Base-by-base conservation (phyloP, 768 basidiomycete genomes). In the Multifurca ochricompacta region DNA sequence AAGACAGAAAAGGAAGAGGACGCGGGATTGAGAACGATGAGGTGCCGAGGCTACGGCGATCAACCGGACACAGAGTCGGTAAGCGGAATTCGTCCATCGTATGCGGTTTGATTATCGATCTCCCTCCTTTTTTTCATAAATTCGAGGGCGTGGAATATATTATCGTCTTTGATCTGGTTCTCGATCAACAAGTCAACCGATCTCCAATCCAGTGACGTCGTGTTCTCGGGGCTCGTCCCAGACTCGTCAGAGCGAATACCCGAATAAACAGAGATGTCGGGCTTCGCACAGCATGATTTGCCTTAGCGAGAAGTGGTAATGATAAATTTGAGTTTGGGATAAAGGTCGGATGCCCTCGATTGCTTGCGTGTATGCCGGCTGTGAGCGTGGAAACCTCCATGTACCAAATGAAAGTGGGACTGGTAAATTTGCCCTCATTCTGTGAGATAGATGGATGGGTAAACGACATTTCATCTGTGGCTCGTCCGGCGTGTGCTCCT, bases 241-340 rank as follows among this genome's bases (percentile, higher is more conserved):
- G n/a, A n/a, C n/a, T n/a, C n/a, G 57, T 16, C 23, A 32, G 6
- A n/a, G n/a, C 3, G 16, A 51, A 9, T 23, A 31, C 25, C 25
- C 2, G 48, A 42, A 40, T 41, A 50, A n/a, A 50, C 34, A 16
- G 39, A 21, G 19, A 50, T 50, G 30, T 50, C 49, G 4, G 50
- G 50, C 19, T 43, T 51, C 18, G 35, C 11, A 19, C 3, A 27
- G 13, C 13, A 28, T 28, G 27, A 18, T 3, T 11, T 6, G 18
- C 39, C 48, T 19, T 25, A 34, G 2, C 8, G 10, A 28, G 11
- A 4, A 14, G 50, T 51, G 1, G 50, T 43, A 13, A 32, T 43
- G 43, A 52, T 23, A 3, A 44, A 32, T n/a, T 28, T 36, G 3
- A 52, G 35, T 10, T 30, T 16, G 1, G 34, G 35, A 31, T 19